phyloP scores from a whole-genome alignment of 306 rosid species.

The Myrica gale region DNA sequence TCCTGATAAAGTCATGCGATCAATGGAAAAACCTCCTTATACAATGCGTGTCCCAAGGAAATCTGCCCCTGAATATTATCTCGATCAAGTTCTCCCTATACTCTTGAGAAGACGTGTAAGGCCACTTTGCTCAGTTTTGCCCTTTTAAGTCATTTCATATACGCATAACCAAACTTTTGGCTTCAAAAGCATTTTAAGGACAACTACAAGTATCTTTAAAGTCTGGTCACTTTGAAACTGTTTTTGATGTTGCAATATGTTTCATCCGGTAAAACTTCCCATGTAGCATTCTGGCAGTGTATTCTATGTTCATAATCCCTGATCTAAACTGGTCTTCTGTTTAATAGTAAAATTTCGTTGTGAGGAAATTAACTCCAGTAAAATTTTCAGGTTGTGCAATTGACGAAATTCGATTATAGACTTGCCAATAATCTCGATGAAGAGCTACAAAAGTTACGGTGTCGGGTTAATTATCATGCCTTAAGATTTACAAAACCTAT shows the following conservation, averaged over 20 bases:
- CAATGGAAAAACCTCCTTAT: conserved; percentile 98
- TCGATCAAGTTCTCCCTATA: conserved; percentile 91
- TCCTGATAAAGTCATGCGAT: conserved; percentile 86
- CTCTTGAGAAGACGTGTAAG: conserved; percentile 86
- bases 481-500: conserved; percentile 86
- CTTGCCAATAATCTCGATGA: conserved; percentile 85
- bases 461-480: conserved; percentile 96
- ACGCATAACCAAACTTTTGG: neutral
- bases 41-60: conserved; percentile 99
- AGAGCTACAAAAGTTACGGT: conserved; percentile 84
- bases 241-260: neutral
- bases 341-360: neutral
- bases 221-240: conserved; percentile 4
- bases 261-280: conserved; percentile 12
- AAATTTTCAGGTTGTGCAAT: conserved; percentile 76
- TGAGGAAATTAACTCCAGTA: conserved; percentile 19
- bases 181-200: neutral
- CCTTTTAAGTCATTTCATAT: neutral
- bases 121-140: conserved; percentile 7
- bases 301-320: neutral
- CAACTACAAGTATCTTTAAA: neutral
- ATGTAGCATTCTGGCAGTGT: neutral
- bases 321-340: neutral
- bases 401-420: conserved; percentile 96
- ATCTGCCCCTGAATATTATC: conserved; percentile 95